Percentiles rank a stretch among this genome's conserved stretches.
Evolutionary conservation across 2,329 filamentous ascomycete species (phyloP).

Genomic region (Sodiomyces alkalinus): DNA sequence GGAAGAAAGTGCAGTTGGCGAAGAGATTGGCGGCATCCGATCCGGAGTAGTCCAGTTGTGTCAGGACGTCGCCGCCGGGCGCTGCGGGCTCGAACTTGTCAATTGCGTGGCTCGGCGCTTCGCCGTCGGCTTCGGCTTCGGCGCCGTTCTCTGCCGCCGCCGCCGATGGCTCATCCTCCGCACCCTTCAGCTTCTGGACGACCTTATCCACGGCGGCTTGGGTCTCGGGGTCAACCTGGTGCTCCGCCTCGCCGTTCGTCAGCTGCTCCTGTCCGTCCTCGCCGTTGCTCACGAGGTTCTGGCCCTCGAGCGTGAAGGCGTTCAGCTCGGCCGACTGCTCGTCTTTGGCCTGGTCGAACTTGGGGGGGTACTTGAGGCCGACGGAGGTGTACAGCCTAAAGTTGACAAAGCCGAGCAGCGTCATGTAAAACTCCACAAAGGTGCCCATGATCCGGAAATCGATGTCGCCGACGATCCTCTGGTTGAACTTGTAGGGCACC

Average conservation of each 20-base stretch:
- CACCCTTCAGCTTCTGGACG: constrained; percentile 49
- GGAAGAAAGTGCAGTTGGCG: constrained; percentile 75
- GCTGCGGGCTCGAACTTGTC: constrained; percentile 85
- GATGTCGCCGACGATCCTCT: constrained; percentile 82
- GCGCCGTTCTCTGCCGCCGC: constrained; percentile 26
- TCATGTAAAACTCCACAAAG: constrained; percentile 98
- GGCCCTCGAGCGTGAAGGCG: constrained; percentile 77
- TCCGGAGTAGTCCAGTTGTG: constrained; percentile 56
- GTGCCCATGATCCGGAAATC: constrained; percentile 99
- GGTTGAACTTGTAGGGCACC: constrained; percentile 95
- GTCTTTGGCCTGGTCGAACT: constrained; percentile 77
- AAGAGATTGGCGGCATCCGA: constrained; percentile 64
- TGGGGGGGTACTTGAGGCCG: constrained; percentile 88
- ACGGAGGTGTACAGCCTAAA: constrained; percentile 85
- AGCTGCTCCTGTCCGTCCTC: constrained; percentile 37
- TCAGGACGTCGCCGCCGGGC: constrained; percentile 70
- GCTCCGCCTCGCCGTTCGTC: constrained; percentile 30
- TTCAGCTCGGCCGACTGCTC: constrained; percentile 80
- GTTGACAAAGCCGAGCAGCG: constrained; percentile 88
- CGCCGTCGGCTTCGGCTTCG: constrained; percentile 24
- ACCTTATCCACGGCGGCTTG: constrained; percentile 56
- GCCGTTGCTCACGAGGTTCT: constrained; percentile 40
- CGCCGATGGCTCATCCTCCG: too few species aligned
- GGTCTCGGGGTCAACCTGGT: constrained; percentile 43
- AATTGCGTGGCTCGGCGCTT: constrained; percentile 43